A percentile compares a stretch with the other conserved stretches of the same genome.
Evolutionary conservation across 2,329 filamentous ascomycete genomes (phyloP).

Genomic region (Rhynchosporium graminicola): DNA sequence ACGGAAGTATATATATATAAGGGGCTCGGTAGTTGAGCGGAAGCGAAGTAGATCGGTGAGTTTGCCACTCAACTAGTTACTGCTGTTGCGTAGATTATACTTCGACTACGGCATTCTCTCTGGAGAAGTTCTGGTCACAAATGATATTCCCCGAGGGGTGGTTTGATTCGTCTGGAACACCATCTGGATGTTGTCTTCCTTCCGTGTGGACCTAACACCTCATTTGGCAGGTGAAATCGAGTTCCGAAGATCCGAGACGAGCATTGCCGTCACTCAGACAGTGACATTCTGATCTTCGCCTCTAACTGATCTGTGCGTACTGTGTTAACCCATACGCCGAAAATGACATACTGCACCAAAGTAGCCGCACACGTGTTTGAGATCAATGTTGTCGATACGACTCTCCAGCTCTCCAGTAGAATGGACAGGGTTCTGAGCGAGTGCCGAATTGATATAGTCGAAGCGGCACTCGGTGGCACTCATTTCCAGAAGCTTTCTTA

Average conservation of each 20-base stretch:
- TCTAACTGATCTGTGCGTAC: conserved; percentile 2
- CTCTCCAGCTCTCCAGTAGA: no score
- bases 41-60: neutral
- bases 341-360: no score
- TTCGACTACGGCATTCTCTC: neutral
- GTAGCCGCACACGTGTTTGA: neutral
- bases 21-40: conserved; percentile 8
- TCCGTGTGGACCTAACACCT: neutral
- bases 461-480: no score
- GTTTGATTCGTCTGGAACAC: no score
- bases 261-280: neutral
- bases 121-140: neutral
- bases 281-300: conserved; percentile 1
- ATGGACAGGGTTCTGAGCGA: no score
- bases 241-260: neutral
- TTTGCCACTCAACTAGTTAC: neutral
- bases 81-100: neutral
- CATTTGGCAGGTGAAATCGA: neutral
- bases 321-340: neutral
- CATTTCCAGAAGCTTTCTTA: no score
- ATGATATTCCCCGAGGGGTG: no score
- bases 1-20: neutral
- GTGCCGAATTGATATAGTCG: no score
- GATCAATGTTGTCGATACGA: neutral
- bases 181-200: neutral